Base-by-base conservation (phyloP, 192 early-diverging fungal species). In the Gorgonomyces haynaldii region DNA sequence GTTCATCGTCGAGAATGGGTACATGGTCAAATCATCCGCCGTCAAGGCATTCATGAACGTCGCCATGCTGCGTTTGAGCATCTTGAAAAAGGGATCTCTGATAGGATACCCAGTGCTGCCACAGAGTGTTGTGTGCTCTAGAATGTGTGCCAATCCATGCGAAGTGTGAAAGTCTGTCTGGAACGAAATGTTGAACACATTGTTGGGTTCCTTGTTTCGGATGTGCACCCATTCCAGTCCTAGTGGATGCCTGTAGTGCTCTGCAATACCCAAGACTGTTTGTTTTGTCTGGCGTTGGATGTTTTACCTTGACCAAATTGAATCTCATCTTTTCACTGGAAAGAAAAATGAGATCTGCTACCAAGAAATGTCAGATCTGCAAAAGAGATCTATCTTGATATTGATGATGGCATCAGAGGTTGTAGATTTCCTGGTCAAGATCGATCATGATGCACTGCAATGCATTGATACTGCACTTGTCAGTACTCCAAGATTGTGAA, bases 1-100 rank as follows among this genome's bases (percentile, higher is more conserved):
- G 58, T 96, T 94, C 48, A 87, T 81, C 0, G 91, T 89, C 3
- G 91, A 79, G 58, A 96, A 96, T 30, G 92, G 92, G 56, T 96
- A 96, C 46, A 89, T 67, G 5, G 89, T 92, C 45, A 84, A 84
- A 40, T 92, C 88, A 45, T 74, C 74, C 15, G 79, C 85, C 10
- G 92, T 96, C 69, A 86, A 81, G 0, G 92, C 92, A 41, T 96
- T 96, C 92, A 96, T 96, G 58, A 89, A 96, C 13, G 89, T 96
- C 10, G 92, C 79, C 71, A 96, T 81, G 42, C 82, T 86, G 15
- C 92, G 78, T 50, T 91, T 94, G 24, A 91, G 66, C 92, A 96
- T 96, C 62, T 96, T 96, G 70, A 96, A 94, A 52, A 96, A 96
- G n/a, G 92, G 92, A 57, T 96, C 92, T 10, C 91, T 69, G 20